Percentiles rank a stretch among this genome's conserved stretches.
Evolutionary conservation across 352 stramenopile genomes (phyloP).

Genomic region (Phytophthora macrochlamydospora): DNA sequence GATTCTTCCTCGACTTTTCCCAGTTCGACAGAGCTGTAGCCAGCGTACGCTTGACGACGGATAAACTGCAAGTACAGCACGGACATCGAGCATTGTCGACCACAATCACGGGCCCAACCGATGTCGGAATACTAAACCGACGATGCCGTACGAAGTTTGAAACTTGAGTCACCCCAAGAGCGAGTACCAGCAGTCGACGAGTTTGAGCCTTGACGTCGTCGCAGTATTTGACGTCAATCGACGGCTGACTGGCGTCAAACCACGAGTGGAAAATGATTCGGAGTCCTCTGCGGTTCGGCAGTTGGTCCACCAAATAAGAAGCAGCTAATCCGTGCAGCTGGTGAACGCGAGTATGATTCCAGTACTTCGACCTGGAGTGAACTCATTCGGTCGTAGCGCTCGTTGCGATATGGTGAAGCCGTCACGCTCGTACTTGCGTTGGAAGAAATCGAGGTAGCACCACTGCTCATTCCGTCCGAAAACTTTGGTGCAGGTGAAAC

Average conservation of each 20-base stretch:
- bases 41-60: constrained; percentile 22
- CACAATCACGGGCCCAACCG: neutral
- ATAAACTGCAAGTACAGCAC: constrained; percentile 40
- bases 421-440: constrained; percentile 6
- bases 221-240: neutral
- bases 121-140: constrained; percentile 28
- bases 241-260: neutral
- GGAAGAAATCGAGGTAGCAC: constrained; percentile 37
- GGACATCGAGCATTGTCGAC: constrained; percentile 40
- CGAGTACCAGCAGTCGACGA: constrained; percentile 15
- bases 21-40: neutral
- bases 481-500: constrained; percentile 19
- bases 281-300: neutral
- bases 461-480: constrained; percentile 35
- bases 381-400: constrained; percentile 15
- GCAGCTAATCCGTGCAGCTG: constrained; percentile 29
- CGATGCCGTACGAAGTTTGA: constrained; percentile 37
- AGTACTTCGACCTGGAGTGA: constrained; percentile 5
- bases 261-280: constrained; percentile 9
- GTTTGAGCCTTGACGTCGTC: constrained; percentile 17
- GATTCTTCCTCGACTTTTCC: constrained; percentile 16
- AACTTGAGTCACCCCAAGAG: constrained; percentile 30
- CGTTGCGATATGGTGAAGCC: constrained; percentile 29
- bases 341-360: constrained; percentile 10
- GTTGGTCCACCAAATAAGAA: constrained; percentile 10